Evolutionary conservation across 83 land plant genomes (phyloP), one percentile per base, ranked within the genome.

Genomic region (Larix sibirica): DNA sequence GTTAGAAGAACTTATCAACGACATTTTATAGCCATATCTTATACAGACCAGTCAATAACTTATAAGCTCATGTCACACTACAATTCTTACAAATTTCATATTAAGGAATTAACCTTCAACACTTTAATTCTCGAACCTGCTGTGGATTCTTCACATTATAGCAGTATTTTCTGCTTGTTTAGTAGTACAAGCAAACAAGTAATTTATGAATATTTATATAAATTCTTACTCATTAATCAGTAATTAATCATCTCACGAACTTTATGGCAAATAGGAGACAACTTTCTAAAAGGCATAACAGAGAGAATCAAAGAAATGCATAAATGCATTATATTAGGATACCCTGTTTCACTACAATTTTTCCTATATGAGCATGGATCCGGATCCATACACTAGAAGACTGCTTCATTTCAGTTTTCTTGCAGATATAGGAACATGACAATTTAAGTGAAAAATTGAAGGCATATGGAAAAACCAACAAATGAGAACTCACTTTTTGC

Each of bases 401-500:
- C 20, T 36, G n/a, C 40, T 5, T 14, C 76, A 31, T 14, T 62
- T 16, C 23, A 71, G 70, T 66, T 31, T 81, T 36, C 21, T 44
- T 62, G 56, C 4, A 23, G 18, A 24, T 10, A 44, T 44, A 40
- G 50, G 50, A 38, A 4, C 28, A 71, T 8, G 26, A n/a, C 56
- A 54, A 54, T 44, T 31, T 10, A 44, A 24, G 74, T 63, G 3
- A 20, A 26, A 81, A 24, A 81, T 18, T 24, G 20, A 63, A 40
- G 60, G 67, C 26, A 3, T 54, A 12, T 24, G 28, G 54, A 12
- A 44, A 17, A 83, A 80, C 84, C 31, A 50, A 42, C 28, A 63
- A 20, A 14, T 62, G 56, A 23, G 26, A 70, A 90, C 95, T 90
- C 88, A 95, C 97, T 88, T 93, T 83, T 95, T 95, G 87, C 87